Base-by-base conservation (phyloP, 1,139 yeast species). In the Hyphopichia wangnamkhiaoensis region DNA sequence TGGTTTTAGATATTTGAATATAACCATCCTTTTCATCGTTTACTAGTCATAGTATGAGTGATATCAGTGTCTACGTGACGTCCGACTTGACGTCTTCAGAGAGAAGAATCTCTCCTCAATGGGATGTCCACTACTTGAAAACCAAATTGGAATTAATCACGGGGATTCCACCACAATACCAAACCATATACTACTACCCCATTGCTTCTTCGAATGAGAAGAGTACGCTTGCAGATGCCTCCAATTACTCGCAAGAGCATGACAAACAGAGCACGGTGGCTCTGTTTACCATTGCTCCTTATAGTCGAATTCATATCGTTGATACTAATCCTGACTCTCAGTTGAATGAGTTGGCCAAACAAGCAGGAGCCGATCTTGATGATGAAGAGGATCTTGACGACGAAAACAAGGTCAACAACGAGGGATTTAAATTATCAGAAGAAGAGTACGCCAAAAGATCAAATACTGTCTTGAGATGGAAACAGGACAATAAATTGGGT, bases 401-500 rank as follows among this genome's bases (percentile, higher is more conserved):
- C 1, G 75, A 62, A 3, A 63, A 65, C 37, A 61, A 58, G 32
- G 34, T 10, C 9, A 5, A 26, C 5, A n/a, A 14, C 5, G 21
- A 8, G 15, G 31, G 31, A 4, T 88, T 74, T 56, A 69, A 76
- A 46, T 65, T 88, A 58, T 65, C 82, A 3, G 88, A 83, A 35
- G 82, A 75, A 37, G 89, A 82, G 33, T 91, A 91, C 58, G 82
- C 75, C 30, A 67, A 68, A 39, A 68, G 85, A 39, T 42, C 61
- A 3, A 79, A 83, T 40, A 73, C 93, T 0, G 95, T 88, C 3
- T 71, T 84, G 43, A 74, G 73, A 37, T 91, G 96, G 95, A 90
- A 90, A 60, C 72, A 74, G 43, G 64, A 71, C 31, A 74, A 85
- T 47, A 63, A 77, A 42, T 63, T 88, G 19, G 96, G 96, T 0